These are phyloP conservation scores for Chytriomyces sp. DNA, from an alignment of 192 early-diverging fungal species.

Conservation along the genomic window DNA sequence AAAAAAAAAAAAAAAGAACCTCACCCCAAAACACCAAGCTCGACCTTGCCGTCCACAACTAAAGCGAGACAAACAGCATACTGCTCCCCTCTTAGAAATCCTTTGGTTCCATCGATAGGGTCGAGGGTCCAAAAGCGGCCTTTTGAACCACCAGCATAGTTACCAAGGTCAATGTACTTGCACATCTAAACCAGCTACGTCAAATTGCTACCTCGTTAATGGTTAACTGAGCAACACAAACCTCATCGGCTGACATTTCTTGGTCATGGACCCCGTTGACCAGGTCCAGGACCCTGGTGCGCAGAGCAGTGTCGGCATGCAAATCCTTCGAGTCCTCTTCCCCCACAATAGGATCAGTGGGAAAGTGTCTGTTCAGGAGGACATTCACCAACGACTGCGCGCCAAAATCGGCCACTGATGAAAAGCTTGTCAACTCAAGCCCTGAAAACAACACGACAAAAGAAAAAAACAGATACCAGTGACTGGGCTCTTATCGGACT, in stretches of 20 bases:
- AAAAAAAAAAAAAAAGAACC: background rate
- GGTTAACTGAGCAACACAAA: conserved; percentile 25
- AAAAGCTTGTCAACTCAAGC: too few relatives aligned
- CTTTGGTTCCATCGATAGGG: conserved; percentile 92
- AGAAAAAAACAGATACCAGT: conserved; percentile 60
- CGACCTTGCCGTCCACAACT: conserved; percentile 85
- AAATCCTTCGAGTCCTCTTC: conserved; percentile 95
- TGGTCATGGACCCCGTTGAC: conserved; percentile 69
- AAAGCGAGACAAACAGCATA: conserved; percentile 95
- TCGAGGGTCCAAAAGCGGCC: conserved; percentile 76
- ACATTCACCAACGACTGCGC: conserved; percentile 94
- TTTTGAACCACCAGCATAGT: conserved; percentile 74
- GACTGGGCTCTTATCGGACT: conserved; percentile 95
- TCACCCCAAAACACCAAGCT: conserved; percentile 84
- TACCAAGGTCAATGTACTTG: conserved; percentile 87
- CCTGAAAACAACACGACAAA: too few relatives aligned
- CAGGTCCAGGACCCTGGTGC: conserved; percentile 81
- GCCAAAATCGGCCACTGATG: conserved; percentile 88
- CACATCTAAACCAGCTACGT: conserved; percentile 61
- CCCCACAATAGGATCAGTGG: conserved; percentile 89
- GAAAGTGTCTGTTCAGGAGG: conserved; percentile 76
- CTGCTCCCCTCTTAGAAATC: conserved; percentile 96
- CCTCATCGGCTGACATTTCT: conserved; percentile 70
- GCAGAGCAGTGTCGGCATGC: conserved; percentile 70
- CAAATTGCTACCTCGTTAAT: background rate